Conservation (phyloP, 2,329 filamentous ascomycete species). For the Waltergamsia citrina region DNA sequence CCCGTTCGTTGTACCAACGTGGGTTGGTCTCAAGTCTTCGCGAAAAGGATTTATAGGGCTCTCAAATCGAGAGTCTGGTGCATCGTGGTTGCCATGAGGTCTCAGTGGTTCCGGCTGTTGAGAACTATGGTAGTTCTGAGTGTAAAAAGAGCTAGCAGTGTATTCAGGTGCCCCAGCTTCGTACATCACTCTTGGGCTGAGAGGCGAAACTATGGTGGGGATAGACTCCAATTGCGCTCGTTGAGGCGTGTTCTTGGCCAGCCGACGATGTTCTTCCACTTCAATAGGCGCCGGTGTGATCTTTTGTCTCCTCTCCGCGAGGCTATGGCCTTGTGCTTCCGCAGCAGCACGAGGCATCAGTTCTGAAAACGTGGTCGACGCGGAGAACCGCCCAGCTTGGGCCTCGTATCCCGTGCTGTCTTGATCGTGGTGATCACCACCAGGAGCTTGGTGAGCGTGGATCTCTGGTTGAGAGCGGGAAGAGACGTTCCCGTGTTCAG, state of each 20-base stretch:
- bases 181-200: constrained; percentile 10
- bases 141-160: constrained; percentile 12
- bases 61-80: too few relatives aligned
- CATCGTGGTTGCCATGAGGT: too few relatives aligned
- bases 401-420: too few relatives aligned
- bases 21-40: too few relatives aligned
- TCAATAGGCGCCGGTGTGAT: constrained; percentile 15
- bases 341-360: constrained; percentile 3
- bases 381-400: too few relatives aligned
- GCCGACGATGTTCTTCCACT: constrained; percentile 8
- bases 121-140: constrained; percentile 8
- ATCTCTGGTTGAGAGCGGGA: too few relatives aligned
- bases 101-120: constrained; percentile 12
- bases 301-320: constrained; percentile 20
- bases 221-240: constrained; percentile 10
- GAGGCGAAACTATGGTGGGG: constrained; percentile 15
- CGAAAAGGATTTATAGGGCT: neutral
- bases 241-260: constrained; percentile 4
- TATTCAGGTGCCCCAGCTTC: neutral
- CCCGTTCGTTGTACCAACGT: too few relatives aligned
- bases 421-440: too few relatives aligned
- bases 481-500: too few relatives aligned
- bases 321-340: constrained; percentile 9
- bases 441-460: too few relatives aligned
- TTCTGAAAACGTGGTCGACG: neutral